Conservation (phyloP, 164 flowering plant species). For the Echeveria elegans region DNA sequence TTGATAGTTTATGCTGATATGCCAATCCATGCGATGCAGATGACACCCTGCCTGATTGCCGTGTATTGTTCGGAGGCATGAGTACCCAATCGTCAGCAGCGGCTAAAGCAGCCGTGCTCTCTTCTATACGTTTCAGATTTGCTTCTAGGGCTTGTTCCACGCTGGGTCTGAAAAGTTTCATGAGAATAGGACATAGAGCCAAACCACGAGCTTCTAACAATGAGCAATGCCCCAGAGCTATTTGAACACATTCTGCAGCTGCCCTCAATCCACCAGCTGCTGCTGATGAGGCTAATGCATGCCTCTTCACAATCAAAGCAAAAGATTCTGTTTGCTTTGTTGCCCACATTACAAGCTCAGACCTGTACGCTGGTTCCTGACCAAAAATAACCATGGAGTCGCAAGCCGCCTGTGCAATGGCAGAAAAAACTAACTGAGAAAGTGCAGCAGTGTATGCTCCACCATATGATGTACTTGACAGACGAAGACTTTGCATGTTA, state of each 20-base stretch:
- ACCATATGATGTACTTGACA: slow-evolving; percentile 78
- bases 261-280: slow-evolving; percentile 95
- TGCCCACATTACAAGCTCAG: slow-evolving; percentile 96
- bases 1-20: too few species aligned
- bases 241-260: slow-evolving; percentile 92
- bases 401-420: slow-evolving; percentile 83
- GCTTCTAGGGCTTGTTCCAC: slow-evolving; percentile 87
- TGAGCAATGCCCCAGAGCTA: slow-evolving; percentile 84
- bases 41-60: too few species aligned
- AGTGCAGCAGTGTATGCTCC: slow-evolving; percentile 89
- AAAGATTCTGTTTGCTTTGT: slow-evolving; percentile 71
- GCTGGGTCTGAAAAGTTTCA: slow-evolving; percentile 79
- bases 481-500: slow-evolving; percentile 66
- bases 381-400: slow-evolving; percentile 79
- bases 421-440: slow-evolving; percentile 85
- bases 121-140: slow-evolving; percentile 80
- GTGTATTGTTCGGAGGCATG: too few species aligned
- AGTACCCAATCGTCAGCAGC: slow-evolving; percentile 97
- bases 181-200: slow-evolving; percentile 74
- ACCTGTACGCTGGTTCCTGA: slow-evolving; percentile 61
- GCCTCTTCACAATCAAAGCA: slow-evolving; percentile 74
- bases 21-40: too few species aligned
- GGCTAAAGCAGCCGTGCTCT: slow-evolving; percentile 85
- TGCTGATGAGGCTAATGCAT: slow-evolving; percentile 77
- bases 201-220: slow-evolving; percentile 84